Evolutionary conservation across 257 asterid species (phyloP), one percentile per base, ranked within the genome.

Genomic region (Salvia rosmarinus): DNA sequence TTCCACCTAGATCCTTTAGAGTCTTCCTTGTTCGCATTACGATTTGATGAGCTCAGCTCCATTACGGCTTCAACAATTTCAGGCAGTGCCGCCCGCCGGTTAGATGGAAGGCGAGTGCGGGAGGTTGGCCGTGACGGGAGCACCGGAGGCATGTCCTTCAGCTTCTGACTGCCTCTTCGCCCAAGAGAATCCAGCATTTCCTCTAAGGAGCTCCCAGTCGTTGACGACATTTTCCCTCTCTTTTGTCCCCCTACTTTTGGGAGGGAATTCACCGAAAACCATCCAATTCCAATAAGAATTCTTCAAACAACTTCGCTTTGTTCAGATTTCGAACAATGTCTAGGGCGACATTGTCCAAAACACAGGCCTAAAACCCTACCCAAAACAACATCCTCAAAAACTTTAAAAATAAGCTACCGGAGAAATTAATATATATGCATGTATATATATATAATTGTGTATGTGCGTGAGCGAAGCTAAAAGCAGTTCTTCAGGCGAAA

Each of bases 151-250:
- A 82, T 37, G 74, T 89, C 97, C 81, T 81, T 88, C 3, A 86
- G 85, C 78, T 64, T 75, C 70, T 82, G 85, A 50, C 52, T 43
- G 19, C 84, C 91, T 58, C 84, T 79, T 35, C 62, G 83, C 82
- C 78, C 82, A 66, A 95, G 90, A 43, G 87, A 74, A 14, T 89
- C 99, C 87, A 95, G 81, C 97, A 91, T 87, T 61, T 80, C 98
- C 83, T 95, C 99, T 64, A 95, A 79, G 50, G 99, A 95, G 86
- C 95, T 91, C 75, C 88, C 82, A 62, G 76, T 14, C 5, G 81
- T 78, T 0, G 88, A 80, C 75, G 82, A 55, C 96, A 88, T 87
- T 67, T 79, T 43, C 2, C 54, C 21, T 40, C 14, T 62, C 40
- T 42, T 40, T 1, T 11, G 42, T 37, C 42, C 21, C 58, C 65